Evolutionary conservation across 225 moss, liverwort and hornwort genomes (phyloP).

Genomic region (Lunularia cruciata): DNA sequence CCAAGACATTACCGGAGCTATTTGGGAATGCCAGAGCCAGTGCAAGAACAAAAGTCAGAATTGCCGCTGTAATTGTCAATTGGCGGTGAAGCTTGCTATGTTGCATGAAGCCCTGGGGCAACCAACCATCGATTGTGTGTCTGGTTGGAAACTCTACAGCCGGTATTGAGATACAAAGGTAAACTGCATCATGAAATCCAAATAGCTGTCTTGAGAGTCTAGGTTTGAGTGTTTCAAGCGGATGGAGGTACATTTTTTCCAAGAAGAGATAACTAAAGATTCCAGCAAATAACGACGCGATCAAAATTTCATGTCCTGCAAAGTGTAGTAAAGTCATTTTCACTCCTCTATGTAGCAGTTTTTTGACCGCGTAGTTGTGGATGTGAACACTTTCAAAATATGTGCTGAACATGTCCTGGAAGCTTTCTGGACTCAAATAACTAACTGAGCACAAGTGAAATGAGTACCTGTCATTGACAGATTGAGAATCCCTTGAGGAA

Average conservation of each 20-base stretch:
- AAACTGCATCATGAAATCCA: slow-evolving; percentile 71
- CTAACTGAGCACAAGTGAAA: no score
- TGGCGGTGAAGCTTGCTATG: slow-evolving; percentile 34
- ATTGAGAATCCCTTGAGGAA: slow-evolving; percentile 81
- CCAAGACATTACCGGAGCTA: slow-evolving; percentile 57
- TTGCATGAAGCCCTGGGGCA: slow-evolving; percentile 38
- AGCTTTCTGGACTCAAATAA: no score
- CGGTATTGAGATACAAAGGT: slow-evolving; percentile 56
- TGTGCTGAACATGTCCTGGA: no score
- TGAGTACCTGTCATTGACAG: slow-evolving; percentile 66
- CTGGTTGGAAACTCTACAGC: slow-evolving; percentile 62
- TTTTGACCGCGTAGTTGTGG: no score
- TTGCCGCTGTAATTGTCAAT: slow-evolving; percentile 41
- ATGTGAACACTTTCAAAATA: no score
- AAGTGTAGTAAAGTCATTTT: no score
- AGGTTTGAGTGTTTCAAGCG: no score
- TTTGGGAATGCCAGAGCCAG: slow-evolving; percentile 61
- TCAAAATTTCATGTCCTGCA: no score
- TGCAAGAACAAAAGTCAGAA: slow-evolving; percentile 42
- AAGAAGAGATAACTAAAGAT: not conserved
- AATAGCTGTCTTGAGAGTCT: not conserved
- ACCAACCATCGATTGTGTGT: slow-evolving; percentile 68
- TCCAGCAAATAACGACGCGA: not conserved
- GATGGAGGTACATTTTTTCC: not conserved
- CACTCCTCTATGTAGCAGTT: no score